Evolutionary conservation across 257 asterid species (phyloP).

Genomic region (Solanum peruvianum): DNA sequence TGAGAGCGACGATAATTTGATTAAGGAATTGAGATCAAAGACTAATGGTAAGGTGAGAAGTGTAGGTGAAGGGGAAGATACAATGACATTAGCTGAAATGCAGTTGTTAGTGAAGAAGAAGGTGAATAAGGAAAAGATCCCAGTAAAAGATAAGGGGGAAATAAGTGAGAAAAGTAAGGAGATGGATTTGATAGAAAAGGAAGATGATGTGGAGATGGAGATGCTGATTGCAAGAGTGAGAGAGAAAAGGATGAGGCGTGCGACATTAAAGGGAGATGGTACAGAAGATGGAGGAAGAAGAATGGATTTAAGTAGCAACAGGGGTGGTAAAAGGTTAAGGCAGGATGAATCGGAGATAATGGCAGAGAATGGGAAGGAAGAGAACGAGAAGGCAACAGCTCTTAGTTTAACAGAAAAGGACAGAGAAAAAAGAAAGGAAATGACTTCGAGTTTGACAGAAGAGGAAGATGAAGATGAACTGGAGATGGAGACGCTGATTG

Average conservation of each 20-base stretch:
- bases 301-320: background rate
- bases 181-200: background rate
- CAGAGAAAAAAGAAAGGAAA: background rate
- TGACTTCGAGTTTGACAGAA: background rate
- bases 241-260: conserved; percentile 10
- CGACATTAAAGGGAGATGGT: background rate
- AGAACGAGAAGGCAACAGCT: background rate
- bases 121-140: background rate
- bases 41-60: conserved; percentile 7
- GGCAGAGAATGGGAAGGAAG: conserved; percentile 1
- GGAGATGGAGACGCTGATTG: background rate
- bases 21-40: conserved; percentile 1
- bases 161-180: background rate
- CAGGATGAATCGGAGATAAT: conserved; percentile 6
- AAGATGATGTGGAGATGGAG: conserved; percentile 1
- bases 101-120: conserved; percentile 41
- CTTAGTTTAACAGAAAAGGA: background rate
- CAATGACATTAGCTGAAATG: conserved; percentile 78
- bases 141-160: background rate
- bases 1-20: conserved; percentile 1
- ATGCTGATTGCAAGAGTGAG: conserved; percentile 1
- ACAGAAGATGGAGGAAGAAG: background rate
- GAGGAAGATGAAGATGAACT: background rate
- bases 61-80: conserved; percentile 31
- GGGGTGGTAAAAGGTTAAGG: background rate